Percentiles rank a stretch among this genome's conserved stretches.
phyloP scores from a whole-genome alignment of 2,329 filamentous ascomycete species.

The Cladophialophora yegresii region DNA sequence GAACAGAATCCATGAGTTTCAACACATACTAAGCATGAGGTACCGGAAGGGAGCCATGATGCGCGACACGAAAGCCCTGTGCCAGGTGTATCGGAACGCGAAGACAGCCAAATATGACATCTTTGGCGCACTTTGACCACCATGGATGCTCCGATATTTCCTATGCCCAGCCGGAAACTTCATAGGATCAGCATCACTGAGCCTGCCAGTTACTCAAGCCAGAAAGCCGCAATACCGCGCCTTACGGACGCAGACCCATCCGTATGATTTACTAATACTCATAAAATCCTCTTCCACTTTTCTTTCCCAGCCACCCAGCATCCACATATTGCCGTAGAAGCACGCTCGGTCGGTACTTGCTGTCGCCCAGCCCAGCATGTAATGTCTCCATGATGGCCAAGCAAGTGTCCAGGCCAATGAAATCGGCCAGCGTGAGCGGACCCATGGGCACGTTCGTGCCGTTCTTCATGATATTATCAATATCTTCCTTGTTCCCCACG shows the following conservation, averaged over 20 bases:
- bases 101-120: neutral
- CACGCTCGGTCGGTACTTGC: constrained; percentile 89
- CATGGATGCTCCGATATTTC: neutral
- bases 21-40: neutral
- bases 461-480: constrained; percentile 99
- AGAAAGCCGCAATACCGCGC: neutral
- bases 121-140: neutral
- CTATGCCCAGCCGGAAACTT: too few species aligned
- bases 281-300: constrained; percentile 94
- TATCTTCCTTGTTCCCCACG: constrained; percentile 83
- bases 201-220: neutral
- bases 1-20: constrained; percentile 17
- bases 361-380: constrained; percentile 87
- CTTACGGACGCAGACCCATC: neutral
- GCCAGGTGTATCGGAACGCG: too few species aligned
- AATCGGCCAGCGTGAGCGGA: constrained; percentile 88
- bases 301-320: constrained; percentile 97
- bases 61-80: neutral
- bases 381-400: constrained; percentile 96
- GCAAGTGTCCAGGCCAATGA: constrained; percentile 96
- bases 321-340: constrained; percentile 93
- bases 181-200: too few species aligned
- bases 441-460: constrained; percentile 99
- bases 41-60: neutral
- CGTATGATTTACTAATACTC: constrained; percentile 59